phyloP scores from a whole-genome alignment of 768 basidiomycete species.

The Mycena olivaceomarginata region DNA sequence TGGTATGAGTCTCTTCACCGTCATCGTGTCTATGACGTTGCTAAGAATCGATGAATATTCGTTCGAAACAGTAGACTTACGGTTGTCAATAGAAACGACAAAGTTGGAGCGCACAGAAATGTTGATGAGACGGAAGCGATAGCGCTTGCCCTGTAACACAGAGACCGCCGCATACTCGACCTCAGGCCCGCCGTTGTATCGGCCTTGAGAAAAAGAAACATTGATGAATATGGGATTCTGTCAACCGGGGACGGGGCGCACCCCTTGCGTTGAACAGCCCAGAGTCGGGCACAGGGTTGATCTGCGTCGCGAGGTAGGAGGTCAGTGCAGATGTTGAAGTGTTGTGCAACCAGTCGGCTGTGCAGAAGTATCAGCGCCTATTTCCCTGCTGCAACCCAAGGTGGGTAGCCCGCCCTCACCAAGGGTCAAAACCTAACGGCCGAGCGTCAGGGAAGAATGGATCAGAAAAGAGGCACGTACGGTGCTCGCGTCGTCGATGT shows the following conservation, averaged over 20 bases:
- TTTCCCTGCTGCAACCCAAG: background rate
- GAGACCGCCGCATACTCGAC: conserved; percentile 55
- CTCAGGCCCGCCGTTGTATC: conserved; percentile 54
- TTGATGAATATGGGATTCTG: conserved; percentile 43
- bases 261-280: conserved; percentile 25
- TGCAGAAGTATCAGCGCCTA: conserved; percentile 48
- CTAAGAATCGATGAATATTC: background rate
- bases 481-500: conserved; percentile 51
- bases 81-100: conserved; percentile 52
- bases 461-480: conserved; percentile 39
- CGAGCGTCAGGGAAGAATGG: background rate
- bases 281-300: conserved; percentile 34
- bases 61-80: conserved; percentile 31
- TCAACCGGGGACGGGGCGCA: conserved; percentile 7
- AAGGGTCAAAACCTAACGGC: conserved; percentile 23
- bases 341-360: conserved; percentile 52
- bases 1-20: background rate
- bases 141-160: conserved; percentile 54
- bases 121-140: conserved; percentile 65
- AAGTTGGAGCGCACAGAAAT: conserved; percentile 58
- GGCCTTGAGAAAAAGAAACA: conserved; percentile 58
- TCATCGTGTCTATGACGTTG: conserved; percentile 15
- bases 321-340: background rate
- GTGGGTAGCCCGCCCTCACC: background rate
- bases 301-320: conserved; percentile 11